Evolutionary conservation across 202 grass and related monocot species (phyloP), one percentile per base, ranked within the genome.

Genomic region (Panicum hallii): DNA sequence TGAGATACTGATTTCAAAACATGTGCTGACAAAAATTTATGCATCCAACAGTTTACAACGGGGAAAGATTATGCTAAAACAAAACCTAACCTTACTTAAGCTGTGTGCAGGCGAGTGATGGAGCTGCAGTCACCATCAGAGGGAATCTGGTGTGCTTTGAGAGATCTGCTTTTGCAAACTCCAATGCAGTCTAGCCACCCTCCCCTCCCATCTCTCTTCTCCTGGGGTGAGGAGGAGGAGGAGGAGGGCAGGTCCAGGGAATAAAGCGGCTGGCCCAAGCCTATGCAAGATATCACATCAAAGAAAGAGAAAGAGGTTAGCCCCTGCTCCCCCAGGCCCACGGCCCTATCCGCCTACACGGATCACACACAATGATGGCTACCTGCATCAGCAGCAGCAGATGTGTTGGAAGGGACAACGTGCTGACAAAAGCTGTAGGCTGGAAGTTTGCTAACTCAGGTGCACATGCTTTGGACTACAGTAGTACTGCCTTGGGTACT

Each of bases 121-220:
- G 77, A 56, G 63, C 65, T 77, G 76, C 85, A 82, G 91, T 90
- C 85, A 6, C 72, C 82, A 74, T 88, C 85, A 34, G 72, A 89
- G 83, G 85, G 87, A 90, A 89, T 90, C 89, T 94, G 79, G 74
- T 61, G 85, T 88, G 74, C 82, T 88, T 88, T 88, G 74, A 42
- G 78, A 82, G 86, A 91, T 88, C 88, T 93, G 89, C 91, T 97
- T 97, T 97, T 72, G 80, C 94, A 72, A 88, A 90, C 83, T 94
- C 87, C 91, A 82, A 97, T 78, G 91, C 91, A 90, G 87, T 74
- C 61, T 55, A 65, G 70, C 65, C 55, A 49, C 76, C 56, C 48
- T 41, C 11, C 13, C 43, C 43, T 44, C 57, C 62, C 30, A 32
- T 62, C 52, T 54, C 70, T 41, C 72, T 65, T 63, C 65, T 64